Conservation (phyloP, 768 basidiomycete genomes). For the Cytidiella melzeri region DNA sequence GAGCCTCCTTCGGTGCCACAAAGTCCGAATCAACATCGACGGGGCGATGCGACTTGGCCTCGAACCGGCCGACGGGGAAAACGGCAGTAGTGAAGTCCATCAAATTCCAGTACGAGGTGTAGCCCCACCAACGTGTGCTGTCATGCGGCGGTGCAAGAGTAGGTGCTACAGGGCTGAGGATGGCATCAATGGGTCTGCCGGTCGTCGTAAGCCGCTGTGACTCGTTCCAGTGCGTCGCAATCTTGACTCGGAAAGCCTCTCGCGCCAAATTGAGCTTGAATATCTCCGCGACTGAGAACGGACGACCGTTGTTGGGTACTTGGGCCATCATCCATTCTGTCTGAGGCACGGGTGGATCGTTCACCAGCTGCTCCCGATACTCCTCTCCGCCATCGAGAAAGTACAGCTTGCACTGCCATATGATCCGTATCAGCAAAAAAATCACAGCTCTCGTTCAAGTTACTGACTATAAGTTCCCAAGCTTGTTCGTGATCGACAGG, state of each 20-base stretch:
- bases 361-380: constrained; percentile 32
- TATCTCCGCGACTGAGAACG: constrained; percentile 35
- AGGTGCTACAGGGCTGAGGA: constrained; percentile 41
- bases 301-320: constrained; percentile 28
- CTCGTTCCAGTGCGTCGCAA: constrained; percentile 41
- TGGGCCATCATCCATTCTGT: constrained; percentile 39
- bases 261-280: constrained; percentile 41
- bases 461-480: constrained; percentile 43
- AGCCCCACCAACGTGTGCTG: constrained; percentile 43
- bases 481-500: constrained; percentile 38
- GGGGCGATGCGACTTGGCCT: constrained; percentile 19
- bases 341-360: constrained; percentile 36
- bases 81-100: constrained; percentile 42
- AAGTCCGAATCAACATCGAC: constrained; percentile 12
- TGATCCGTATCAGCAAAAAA: background rate
- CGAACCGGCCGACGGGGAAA: constrained; percentile 39
- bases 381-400: constrained; percentile 44
- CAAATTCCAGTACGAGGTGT: constrained; percentile 49
- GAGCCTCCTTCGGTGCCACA: constrained; percentile 17
- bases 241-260: constrained; percentile 34
- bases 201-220: constrained; percentile 30
- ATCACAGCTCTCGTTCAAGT: constrained; percentile 3
- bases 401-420: constrained; percentile 36
- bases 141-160: constrained; percentile 44
- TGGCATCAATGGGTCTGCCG: constrained; percentile 42